Base-by-base conservation (phyloP, 1,284 basidiomycete genomes). In the Gomphus bonarii region DNA sequence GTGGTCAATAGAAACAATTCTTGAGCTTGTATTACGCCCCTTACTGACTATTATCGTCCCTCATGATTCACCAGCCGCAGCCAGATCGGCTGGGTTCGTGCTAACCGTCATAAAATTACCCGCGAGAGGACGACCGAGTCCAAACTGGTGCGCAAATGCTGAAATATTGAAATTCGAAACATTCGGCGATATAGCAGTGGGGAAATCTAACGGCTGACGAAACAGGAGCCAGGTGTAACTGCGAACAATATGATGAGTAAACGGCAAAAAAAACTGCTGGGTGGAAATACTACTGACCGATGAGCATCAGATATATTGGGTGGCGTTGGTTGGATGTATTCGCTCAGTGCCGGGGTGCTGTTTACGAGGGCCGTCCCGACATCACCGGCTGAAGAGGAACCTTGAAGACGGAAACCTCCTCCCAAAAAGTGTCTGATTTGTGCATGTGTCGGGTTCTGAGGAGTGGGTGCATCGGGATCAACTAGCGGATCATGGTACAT, bases 81-180 rank as follows among this genome's bases (percentile, higher is more conserved):
- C 55, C 8, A 57, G 49, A 44, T 51, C 57, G 14, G 57, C 57
- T 16, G 57, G 57, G n/a, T 59, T 59, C 10, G 58, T 55, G 40
- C 70, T 73, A 28, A 79, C 77, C 5, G 71, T 65, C 69, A 79
- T 77, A 65, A 77, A 79, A 0, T 74, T 77, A 30, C 77, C 77
- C 12, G 70, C 77, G 47, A 79, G 69, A 0, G 77, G 77, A 38
- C 69, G 63, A 14, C 77, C 77, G 20, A 80, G 66, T 5, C 72
- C 70, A 30, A 73, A 70, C 42, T 65, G 67, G 16, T 61, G 61
- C 1, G 75, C 76, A 61, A 79, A 79, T 7, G 66, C 50, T 46
- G 72, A 75, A 57, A 79, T 70, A 59, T 77, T 77, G 67, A 78
- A 79, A 16, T 68, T 58, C 5, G 60, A 36, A 30, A 74, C 63